phyloP scores from a whole-genome alignment of 345 rosid species.

The Rhodamnia argentea region DNA sequence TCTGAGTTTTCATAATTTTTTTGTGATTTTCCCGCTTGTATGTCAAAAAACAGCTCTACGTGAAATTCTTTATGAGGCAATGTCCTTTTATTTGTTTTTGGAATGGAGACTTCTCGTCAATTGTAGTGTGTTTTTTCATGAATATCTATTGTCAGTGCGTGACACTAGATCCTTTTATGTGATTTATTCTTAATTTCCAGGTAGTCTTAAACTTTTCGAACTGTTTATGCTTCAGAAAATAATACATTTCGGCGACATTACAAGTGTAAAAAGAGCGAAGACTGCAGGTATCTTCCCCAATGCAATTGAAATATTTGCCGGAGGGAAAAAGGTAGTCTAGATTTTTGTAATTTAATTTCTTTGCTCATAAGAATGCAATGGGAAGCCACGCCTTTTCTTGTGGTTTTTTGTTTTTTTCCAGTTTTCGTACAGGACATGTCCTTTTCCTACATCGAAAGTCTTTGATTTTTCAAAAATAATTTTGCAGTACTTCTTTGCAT shows the following conservation, averaged over 20 bases:
- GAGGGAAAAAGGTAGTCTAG: slow-evolving; percentile 62
- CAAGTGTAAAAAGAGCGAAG: slow-evolving; percentile 84
- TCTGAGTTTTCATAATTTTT: background rate
- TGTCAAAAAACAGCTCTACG: background rate
- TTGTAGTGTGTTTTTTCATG: background rate
- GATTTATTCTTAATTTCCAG: background rate
- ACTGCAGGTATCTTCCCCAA: slow-evolving; percentile 93
- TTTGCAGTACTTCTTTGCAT: slow-evolving; percentile 61
- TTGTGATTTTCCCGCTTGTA: background rate
- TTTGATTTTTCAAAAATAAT: background rate
- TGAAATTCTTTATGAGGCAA: background rate
- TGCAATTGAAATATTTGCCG: slow-evolving; percentile 86
- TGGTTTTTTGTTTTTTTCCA: background rate
- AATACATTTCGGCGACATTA: slow-evolving; percentile 54
- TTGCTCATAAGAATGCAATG: background rate
- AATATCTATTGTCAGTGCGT: background rate
- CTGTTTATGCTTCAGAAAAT: slow-evolving; percentile 46
- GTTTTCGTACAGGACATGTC: background rate
- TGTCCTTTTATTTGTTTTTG: background rate
- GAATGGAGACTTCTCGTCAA: background rate
- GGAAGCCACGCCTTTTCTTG: background rate
- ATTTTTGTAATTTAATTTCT: background rate
- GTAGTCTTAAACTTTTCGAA: background rate
- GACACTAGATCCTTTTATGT: background rate
- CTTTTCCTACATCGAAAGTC: background rate